Conservation (phyloP, 2,329 filamentous ascomycete genomes). For the Fusarium sp. region DNA sequence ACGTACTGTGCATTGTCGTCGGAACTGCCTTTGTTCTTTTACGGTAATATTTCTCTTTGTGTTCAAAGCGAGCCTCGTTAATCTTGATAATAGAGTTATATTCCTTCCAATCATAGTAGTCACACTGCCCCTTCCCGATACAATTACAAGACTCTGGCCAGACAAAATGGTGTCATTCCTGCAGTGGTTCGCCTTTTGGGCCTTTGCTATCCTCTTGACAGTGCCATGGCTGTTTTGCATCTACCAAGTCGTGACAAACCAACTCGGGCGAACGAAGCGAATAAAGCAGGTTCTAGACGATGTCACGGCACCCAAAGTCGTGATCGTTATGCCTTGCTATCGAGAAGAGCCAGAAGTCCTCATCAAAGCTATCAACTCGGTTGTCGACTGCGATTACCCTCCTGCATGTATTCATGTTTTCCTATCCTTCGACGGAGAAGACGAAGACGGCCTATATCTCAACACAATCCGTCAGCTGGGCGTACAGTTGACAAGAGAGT, state of each 20-base stretch:
- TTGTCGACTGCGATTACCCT: slow-evolving; percentile 94
- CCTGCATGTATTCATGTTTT: slow-evolving; percentile 94
- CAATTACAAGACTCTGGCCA: slow-evolving; percentile 80
- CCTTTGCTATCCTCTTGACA: slow-evolving; percentile 85
- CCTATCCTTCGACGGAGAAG: slow-evolving; percentile 91
- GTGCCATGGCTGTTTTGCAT: slow-evolving; percentile 94
- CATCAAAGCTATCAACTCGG: slow-evolving; percentile 87
- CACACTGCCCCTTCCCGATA: slow-evolving; percentile 83
- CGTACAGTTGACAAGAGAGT: slow-evolving; percentile 79
- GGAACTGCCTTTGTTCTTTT: slow-evolving; percentile 78
- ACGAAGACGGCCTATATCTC: slow-evolving; percentile 89
- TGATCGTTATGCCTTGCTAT: slow-evolving; percentile 97
- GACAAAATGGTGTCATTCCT: slow-evolving; percentile 74
- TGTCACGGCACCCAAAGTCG: slow-evolving; percentile 87
- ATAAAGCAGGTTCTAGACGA: slow-evolving; percentile 90
- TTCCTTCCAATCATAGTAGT: slow-evolving; percentile 96
- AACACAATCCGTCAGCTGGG: slow-evolving; percentile 88
- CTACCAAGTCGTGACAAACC: slow-evolving; percentile 89
- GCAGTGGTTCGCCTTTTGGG: slow-evolving; percentile 97
- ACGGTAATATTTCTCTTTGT: slow-evolving; percentile 65
- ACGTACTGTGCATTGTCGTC: slow-evolving; percentile 80
- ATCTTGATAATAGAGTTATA: slow-evolving; percentile 67
- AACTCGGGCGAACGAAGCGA: slow-evolving; percentile 82
- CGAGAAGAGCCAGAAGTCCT: slow-evolving; percentile 89
- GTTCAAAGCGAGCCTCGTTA: background rate